Base-by-base conservation (phyloP, 352 stramenopile genomes). In the Blastocystis sp. region DNA sequence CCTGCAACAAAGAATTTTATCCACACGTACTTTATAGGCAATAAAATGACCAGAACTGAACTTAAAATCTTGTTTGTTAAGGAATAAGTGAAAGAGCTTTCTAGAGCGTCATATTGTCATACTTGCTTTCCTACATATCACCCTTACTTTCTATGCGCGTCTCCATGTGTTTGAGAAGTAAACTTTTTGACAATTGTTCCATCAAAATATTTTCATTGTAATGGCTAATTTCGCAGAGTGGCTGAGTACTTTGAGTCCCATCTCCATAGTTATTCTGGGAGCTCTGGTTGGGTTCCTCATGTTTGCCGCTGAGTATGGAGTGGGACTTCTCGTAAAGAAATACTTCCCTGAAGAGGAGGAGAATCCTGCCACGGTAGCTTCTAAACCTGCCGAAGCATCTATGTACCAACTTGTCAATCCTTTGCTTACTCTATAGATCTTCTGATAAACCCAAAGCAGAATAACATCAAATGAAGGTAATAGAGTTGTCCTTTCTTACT, bases 11-110 rank as follows among this genome's bases (percentile, higher is more conserved):
- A 66, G 26, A 4, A 45, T 55, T 6, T 47, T 34, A 6, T n/a
- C 8, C 7, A 13, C 2, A 39, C 1, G 2, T 26, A 85, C 73
- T 30, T 85, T 65, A 53, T 85, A 85, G 7, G 73, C 73, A 65
- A 85, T 85, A 26, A 85, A 85, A 85, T 85, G 73, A 16, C 73
- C 73, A 18, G 73, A 85, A 47, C 73, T 85, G 39, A 85, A 85
- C 26, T 85, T 85, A 53, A 85, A 85, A 18, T 85, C 73, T 3
- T 65, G 73, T 68, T 85, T 85, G 53, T 85, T 85, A 34, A 85
- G 73, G 53, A 85, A 85, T 20, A 85, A 55, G 41, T 85, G 73
- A 45, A 85, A 85, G 8, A 43, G 39, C 73, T 85, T 85, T 66
- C 73, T 85, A 64, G 45, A 3, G 34, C 20, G 53, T 64, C 45